A percentile compares a stretch with the other conserved stretches of the same genome.
Conservation (phyloP, 768 basidiomycete species). For the Tylopilus vinaceipallidus region DNA sequence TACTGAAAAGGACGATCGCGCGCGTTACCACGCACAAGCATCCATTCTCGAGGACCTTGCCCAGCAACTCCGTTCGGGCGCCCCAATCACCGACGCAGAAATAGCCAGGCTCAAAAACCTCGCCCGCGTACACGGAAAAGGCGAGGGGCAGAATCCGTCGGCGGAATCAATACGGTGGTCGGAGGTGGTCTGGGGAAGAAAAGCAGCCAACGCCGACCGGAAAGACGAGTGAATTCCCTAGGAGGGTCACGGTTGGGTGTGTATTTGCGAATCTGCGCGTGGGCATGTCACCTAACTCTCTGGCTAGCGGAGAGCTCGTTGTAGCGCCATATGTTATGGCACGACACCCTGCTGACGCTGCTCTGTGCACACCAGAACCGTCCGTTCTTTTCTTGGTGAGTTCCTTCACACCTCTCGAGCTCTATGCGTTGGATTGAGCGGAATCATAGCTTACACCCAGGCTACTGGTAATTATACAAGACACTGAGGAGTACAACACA, state of each 20-base stretch:
- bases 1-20: constrained; percentile 49
- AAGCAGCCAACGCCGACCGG: constrained; percentile 7
- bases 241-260: constrained; percentile 40
- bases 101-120: constrained; percentile 54
- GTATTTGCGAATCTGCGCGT: constrained; percentile 8
- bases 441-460: constrained; percentile 3
- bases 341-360: not conserved
- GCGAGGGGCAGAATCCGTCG: constrained; percentile 12
- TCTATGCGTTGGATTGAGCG: not conserved
- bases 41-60: constrained; percentile 63
- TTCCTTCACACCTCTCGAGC: not conserved
- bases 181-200: constrained; percentile 49
- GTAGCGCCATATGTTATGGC: not conserved
- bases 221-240: constrained; percentile 37
- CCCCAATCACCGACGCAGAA: constrained; percentile 46
- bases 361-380: not conserved
- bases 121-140: constrained; percentile 37
- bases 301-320: not conserved
- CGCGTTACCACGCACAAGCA: constrained; percentile 53
- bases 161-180: constrained; percentile 26
- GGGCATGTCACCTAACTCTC: not conserved
- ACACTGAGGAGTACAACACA: not conserved
- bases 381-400: not conserved
- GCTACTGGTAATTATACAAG: constrained; percentile 1
- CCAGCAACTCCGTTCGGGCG: constrained; percentile 48